Evolutionary conservation across 768 basidiomycete species (phyloP), one percentile per base, ranked within the genome.

Genomic region (Trametes coccinea): DNA sequence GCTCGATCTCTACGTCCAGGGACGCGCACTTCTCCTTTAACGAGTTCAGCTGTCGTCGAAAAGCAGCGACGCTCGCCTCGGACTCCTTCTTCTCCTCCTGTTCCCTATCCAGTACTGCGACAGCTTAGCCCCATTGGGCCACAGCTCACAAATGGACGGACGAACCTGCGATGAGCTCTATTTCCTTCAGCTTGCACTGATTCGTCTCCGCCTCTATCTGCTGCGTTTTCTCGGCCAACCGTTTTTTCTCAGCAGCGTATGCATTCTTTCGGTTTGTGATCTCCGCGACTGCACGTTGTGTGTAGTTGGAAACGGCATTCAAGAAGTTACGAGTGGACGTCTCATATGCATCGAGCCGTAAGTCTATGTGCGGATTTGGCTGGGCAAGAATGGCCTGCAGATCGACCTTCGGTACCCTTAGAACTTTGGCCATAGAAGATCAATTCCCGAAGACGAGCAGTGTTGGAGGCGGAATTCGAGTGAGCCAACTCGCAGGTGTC

Each of bases 121-220:
- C 10, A 34, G 17, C 43, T 41, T 9, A 16, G 30, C 30, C 27
- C 17, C 57, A 47, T 3, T 34, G 27, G 13, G 2, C n/a, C 13
- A 10, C n/a, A 43, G 11, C 37, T 5, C 9, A 30, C 10, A 29
- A 17, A 29, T n/a, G 22, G 53, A 40, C 22, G 39, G 17, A 76
- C 84, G n/a, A 72, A 93, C 93, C 83, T 58, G 84, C 82, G 2
- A 92, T 80, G 57, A 95, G 80, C 53, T 91, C 87, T 33, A 92
- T 87, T 74, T 95, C 93, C 67, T 79, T 82, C 53, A 90, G 70
- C 66, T 93, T 90, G 75, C 90, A 93, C 46, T 86, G 78, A 56
- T 84, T 86, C 2, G 83, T 93, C 73, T 93, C 88, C 0, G 77
- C 68, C 70, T 94, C 89, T 0, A 85, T 78, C 7, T 82, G 78